Evolutionary conservation across 805 yeast genomes (phyloP), one percentile per base, ranked within the genome.

Genomic region (Ogataea corticis): DNA sequence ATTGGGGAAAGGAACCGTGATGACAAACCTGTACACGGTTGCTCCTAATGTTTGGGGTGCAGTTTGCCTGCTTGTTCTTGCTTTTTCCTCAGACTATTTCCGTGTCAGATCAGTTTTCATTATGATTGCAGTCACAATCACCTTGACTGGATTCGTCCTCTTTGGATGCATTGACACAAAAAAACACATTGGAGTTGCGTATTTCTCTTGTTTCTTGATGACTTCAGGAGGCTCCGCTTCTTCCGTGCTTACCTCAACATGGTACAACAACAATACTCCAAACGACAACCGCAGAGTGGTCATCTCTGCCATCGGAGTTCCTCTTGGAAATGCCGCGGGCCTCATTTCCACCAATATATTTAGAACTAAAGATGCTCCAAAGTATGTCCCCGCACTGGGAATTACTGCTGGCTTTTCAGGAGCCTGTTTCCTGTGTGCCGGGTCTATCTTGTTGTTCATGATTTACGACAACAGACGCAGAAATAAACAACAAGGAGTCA

Each of bases 281-380:
- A 71, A 72, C 43, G 72, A 67, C 40, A 70, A 68, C 43, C 61
- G 76, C 37, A 68, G 79, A 48, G 77, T 70, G 5, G 74, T 73
- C 23, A 60, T 75, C 33, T 68, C 76, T 12, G 75, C 78, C 5
- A 69, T 75, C 15, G 78, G 77, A 39, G 72, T 77, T 51, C 81
- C 82, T 4, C 67, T 77, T 45, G 82, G 80, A 18, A 78, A 78
- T 52, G 72, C 77, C 35, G 82, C 81, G 38, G 83, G 82, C 44
- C 71, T 78, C 47, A 73, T 78, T 38, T 70, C 82, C 4, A 69
- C 79, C 14, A 76, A 71, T 50, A 72, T 78, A 35, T 78, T 78
- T 59, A 65, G 76, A 49, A 55, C 74, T 11, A 70, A 70, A 46
- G 81, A 77, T 56, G 72, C 79, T 10, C 83, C 83, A n/a, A 72